Conservation (phyloP, 331 rosid species). For the Quercus lobata region DNA sequence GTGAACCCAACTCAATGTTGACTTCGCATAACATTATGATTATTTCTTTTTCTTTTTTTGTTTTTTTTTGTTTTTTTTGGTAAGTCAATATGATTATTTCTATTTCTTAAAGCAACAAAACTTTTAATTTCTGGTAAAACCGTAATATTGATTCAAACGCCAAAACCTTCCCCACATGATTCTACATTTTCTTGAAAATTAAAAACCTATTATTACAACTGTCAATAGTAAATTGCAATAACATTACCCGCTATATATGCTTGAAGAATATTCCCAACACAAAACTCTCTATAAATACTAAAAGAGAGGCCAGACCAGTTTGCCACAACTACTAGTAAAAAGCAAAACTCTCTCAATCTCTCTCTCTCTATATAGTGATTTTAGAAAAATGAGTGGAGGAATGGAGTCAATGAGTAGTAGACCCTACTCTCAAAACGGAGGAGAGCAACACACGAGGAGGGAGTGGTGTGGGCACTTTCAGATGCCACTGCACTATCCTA, state of each 20-base stretch:
- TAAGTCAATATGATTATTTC: too few species aligned
- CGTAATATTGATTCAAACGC: not conserved
- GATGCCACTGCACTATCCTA: conserved; percentile 81
- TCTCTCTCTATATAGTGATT: too few species aligned
- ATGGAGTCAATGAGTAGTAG: conserved; percentile 24
- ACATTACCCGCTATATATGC: not conserved
- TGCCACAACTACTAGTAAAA: not conserved
- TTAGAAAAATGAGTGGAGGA: conserved; percentile 5
- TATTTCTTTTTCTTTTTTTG: too few species aligned
- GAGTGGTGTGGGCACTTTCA: conserved; percentile 41
- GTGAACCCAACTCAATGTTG: too few species aligned
- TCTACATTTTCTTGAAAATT: not conserved
- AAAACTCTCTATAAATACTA: not conserved
- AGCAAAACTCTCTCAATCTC: too few species aligned
- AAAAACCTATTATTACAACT: not conserved
- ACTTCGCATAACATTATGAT: too few species aligned
- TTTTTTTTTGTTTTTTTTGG: too few species aligned
- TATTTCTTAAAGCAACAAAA: not conserved
- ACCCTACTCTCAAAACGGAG: too few species aligned
- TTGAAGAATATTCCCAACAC: not conserved
- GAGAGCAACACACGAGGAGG: not conserved
- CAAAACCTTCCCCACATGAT: not conserved
- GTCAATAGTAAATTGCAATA: not conserved
- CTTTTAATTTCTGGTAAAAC: not conserved
- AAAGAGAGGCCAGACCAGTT: not conserved